Evolutionary conservation across 2,329 filamentous ascomycete genomes (phyloP), one percentile per base, ranked within the genome.

Genomic region (Fusarium palustre): DNA sequence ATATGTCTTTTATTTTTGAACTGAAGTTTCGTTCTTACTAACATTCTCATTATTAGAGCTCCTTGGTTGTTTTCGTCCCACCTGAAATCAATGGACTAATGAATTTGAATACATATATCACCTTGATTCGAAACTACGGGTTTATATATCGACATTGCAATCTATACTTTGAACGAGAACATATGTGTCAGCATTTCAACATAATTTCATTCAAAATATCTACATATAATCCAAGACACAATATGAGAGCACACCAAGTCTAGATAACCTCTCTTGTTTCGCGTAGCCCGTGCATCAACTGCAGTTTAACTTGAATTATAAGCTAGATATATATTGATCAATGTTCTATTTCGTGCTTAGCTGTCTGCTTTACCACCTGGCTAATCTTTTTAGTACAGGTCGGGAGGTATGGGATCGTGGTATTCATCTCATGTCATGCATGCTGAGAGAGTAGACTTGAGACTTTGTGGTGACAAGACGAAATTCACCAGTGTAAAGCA

Each of bases 291-390:
- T 18, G 5, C 22, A 18, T 7, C 15, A 18, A 28, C 24, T 9
- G 12, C 13, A 25, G 16, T 9, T 18, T 18, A 7, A 16, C 15
- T 43, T 43, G 41, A 25, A 43, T 25, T 25, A 11, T 15, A 18
- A 43, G 16, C 22, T 18, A 25, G 5, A 18, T 18, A 7, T 5
- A 7, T 18, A 6, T 10, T 43, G 3, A 2, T 12, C 10, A 12
- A 10, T 18, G 10, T 1, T 11, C 1, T 18, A 7, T 25, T 12
- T 11, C 16, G 3, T 43, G 9, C 15, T 28, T 3, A 18, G 8
- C 8, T 43, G 3, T 2, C 9, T 12, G 1, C 7, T 43, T 6
- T 3, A 25, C 10, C 4, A 2, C 1, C 10, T 12, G 4, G 3
- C 41, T 5, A 25, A 12, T 5, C 18, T 10, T 18, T 25, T 8